phyloP scores from a whole-genome alignment of 179 eudicot genomes.

The Patellifolia procumbens region DNA sequence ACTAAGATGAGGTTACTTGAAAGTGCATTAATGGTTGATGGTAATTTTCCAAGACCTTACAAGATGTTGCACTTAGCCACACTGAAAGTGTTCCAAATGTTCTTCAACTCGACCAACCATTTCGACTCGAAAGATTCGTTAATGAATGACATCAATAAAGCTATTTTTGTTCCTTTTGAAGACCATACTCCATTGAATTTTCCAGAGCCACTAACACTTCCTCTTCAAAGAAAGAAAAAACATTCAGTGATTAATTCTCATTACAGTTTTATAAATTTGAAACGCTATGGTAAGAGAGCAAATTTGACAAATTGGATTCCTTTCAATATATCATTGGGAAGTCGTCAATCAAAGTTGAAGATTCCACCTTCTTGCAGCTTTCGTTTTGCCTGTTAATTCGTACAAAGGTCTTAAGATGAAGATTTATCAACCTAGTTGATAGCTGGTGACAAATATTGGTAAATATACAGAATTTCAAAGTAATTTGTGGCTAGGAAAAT shows the following conservation, averaged over 20 bases:
- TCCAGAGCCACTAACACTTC: neutral
- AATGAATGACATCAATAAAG: slow-evolving; percentile 36
- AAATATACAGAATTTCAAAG: no score
- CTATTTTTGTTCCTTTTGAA: slow-evolving; percentile 35
- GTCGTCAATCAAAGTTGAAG: neutral
- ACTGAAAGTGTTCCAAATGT: slow-evolving; percentile 46
- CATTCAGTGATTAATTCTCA: neutral
- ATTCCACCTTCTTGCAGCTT: neutral
- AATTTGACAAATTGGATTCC: neutral
- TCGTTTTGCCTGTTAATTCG: neutral
- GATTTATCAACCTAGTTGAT: no score
- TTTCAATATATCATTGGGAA: neutral
- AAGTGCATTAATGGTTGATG: slow-evolving; percentile 29
- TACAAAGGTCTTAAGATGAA: no score
- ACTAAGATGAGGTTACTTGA: slow-evolving; percentile 35
- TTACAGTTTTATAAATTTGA: neutral
- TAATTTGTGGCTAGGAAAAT: no score
- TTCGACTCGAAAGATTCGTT: slow-evolving; percentile 38
- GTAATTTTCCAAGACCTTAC: slow-evolving; percentile 30
- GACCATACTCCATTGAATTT: neutral
- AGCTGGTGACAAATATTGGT: no score
- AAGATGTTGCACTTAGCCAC: slow-evolving; percentile 36
- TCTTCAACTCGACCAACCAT: slow-evolving; percentile 37
- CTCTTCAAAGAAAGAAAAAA: neutral
- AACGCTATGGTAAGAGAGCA: neutral